Conservation (phyloP, 805 yeast species). For the Hanseniaspora clermontiae region DNA sequence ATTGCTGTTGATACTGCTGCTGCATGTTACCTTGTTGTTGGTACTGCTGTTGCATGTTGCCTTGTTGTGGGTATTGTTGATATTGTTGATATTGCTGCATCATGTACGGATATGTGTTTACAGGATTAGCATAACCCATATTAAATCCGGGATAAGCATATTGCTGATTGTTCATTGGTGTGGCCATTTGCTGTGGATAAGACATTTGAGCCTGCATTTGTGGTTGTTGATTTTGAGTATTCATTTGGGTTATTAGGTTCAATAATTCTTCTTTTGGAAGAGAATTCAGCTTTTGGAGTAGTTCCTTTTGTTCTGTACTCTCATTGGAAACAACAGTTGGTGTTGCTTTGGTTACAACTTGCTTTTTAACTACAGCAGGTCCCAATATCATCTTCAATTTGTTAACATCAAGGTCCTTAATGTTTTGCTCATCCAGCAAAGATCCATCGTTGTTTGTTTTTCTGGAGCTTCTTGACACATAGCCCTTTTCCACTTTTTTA, state of each 20-base stretch:
- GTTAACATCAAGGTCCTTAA: slow-evolving; percentile 15
- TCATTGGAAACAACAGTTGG: neutral
- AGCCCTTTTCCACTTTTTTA: slow-evolving; percentile 11
- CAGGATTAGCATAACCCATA: neutral
- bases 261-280: neutral
- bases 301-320: slow-evolving; percentile 2
- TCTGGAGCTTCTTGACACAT: slow-evolving; percentile 2
- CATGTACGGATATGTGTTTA: slow-evolving; percentile 2
- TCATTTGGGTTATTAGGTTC: slow-evolving; percentile 16
- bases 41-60: slow-evolving; percentile 15
- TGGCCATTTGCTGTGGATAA: neutral
- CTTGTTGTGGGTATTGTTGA: slow-evolving; percentile 8
- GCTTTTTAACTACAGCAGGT: slow-evolving; percentile 3
- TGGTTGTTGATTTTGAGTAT: slow-evolving; percentile 6
- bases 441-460: slow-evolving; percentile 8
- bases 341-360: neutral
- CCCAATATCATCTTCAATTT: slow-evolving; percentile 10
- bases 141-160: neutral
- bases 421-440: slow-evolving; percentile 16
- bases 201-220: neutral
- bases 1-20: no score
- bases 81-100: neutral
- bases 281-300: slow-evolving; percentile 10
- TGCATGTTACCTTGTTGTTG: slow-evolving; percentile 17
- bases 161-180: neutral